phyloP scores from a whole-genome alignment of 2,329 filamentous ascomycete genomes.

The Hymenoscyphus linearis region DNA sequence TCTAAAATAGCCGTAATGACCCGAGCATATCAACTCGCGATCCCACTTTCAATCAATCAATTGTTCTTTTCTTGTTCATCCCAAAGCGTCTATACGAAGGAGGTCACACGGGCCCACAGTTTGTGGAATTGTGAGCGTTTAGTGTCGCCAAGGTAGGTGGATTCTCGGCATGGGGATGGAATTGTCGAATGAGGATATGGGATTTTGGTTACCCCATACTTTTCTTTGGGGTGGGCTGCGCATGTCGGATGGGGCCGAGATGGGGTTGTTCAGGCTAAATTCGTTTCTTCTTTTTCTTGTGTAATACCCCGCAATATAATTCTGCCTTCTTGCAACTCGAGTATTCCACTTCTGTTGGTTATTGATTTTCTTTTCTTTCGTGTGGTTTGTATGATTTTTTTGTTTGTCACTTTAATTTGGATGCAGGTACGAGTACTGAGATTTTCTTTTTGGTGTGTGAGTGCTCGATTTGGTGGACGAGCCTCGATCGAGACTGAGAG shows the following conservation, averaged over 20 bases:
- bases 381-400: too few relatives aligned
- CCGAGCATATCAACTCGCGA: background rate
- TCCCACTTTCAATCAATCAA: background rate
- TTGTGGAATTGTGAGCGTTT: constrained; percentile 11
- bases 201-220: background rate
- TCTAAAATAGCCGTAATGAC: background rate
- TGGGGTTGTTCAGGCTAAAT: constrained; percentile 22
- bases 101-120: constrained; percentile 12
- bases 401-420: background rate
- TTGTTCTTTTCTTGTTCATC: background rate
- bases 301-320: constrained; percentile 26
- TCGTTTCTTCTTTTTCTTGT: too few relatives aligned
- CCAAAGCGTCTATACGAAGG: constrained; percentile 8
- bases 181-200: background rate
- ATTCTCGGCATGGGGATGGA: background rate
- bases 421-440: background rate
- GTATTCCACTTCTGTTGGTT: constrained; percentile 1
- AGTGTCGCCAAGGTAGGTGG: background rate
- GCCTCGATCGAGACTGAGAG: background rate
- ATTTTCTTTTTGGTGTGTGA: background rate
- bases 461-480: background rate
- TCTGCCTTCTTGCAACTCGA: constrained; percentile 17
- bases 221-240: constrained; percentile 7
- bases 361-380: background rate
- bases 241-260: constrained; percentile 3